These are phyloP conservation scores for Oidiodendron maius DNA, from an alignment of 495 filamentous ascomycete species.

Conservation along the genomic window DNA sequence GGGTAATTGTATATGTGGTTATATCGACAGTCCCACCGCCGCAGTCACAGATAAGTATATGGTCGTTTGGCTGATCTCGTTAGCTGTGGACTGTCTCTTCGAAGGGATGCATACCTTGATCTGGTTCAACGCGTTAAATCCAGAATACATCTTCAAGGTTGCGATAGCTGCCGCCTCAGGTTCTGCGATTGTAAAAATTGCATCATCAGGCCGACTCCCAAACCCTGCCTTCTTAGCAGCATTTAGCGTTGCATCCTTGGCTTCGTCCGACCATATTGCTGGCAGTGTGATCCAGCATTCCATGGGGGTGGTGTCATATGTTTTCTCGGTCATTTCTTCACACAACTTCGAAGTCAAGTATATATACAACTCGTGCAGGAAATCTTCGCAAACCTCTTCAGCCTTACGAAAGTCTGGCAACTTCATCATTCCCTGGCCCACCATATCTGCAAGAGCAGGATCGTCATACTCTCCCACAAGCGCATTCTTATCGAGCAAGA, in stretches of 20 bases:
- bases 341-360: no score
- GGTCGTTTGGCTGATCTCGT: slow-evolving; percentile 5
- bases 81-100: background rate
- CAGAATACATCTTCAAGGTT: slow-evolving; percentile 5
- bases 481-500: slow-evolving; percentile 15
- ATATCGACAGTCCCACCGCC: slow-evolving; percentile 19
- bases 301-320: no score
- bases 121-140: slow-evolving; percentile 1
- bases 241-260: slow-evolving; percentile 21
- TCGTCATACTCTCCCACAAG: slow-evolving; percentile 13
- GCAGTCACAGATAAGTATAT: slow-evolving; percentile 21
- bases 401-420: slow-evolving; percentile 8
- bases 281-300: no score
- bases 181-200: slow-evolving; percentile 26
- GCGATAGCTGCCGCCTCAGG: slow-evolving; percentile 26
- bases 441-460: slow-evolving; percentile 8
- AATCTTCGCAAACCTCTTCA: slow-evolving; percentile 13
- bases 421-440: slow-evolving; percentile 6
- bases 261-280: slow-evolving; percentile 29
- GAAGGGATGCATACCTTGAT: slow-evolving; percentile 4
- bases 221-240: slow-evolving; percentile 29
- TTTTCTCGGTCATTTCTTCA: no score
- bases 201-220: slow-evolving; percentile 18
- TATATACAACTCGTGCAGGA: no score
- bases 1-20: slow-evolving; percentile 7